phyloP scores from a whole-genome alignment of 805 yeast genomes.

The Barnettozyma botsteinii region DNA sequence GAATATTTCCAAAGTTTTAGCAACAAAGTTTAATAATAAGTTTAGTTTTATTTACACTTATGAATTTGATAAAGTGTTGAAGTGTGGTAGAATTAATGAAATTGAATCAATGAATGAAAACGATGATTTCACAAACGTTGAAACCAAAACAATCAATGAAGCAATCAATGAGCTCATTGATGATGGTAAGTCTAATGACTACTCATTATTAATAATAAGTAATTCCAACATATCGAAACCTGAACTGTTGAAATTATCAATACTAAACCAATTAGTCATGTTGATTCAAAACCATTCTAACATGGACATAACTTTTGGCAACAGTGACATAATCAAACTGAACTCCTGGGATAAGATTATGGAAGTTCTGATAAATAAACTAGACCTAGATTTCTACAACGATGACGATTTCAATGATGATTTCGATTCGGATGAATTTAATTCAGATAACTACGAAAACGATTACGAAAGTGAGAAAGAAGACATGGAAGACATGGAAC shows the following conservation, averaged over 20 bases:
- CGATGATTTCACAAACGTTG: too few relatives aligned
- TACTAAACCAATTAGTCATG: conserved; percentile 14
- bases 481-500: too few relatives aligned
- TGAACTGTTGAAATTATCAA: conserved; percentile 2
- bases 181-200: conserved; percentile 1
- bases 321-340: conserved; percentile 6
- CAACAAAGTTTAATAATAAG: conserved; percentile 10
- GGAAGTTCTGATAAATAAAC: conserved; percentile 20
- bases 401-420: conserved; percentile 1
- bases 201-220: conserved; percentile 15
- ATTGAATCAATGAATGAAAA: conserved; percentile 1
- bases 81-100: conserved; percentile 4
- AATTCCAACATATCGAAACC: conserved; percentile 6
- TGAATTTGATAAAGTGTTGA: conserved; percentile 6
- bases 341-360: conserved; percentile 23
- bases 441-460: conserved; percentile 6
- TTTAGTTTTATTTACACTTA: conserved; percentile 15
- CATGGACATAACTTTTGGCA: too few relatives aligned
- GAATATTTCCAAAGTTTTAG: conserved; percentile 21
- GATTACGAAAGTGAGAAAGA: conserved; percentile 6
- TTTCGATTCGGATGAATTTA: conserved; percentile 7
- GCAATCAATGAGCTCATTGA: not conserved
- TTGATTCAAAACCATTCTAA: conserved; percentile 6
- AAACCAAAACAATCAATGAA: not conserved
- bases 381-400: conserved; percentile 11